These are phyloP conservation scores for Kluyveromyces siamensis DNA, from an alignment of 805 yeast species.

Conservation along the genomic window DNA sequence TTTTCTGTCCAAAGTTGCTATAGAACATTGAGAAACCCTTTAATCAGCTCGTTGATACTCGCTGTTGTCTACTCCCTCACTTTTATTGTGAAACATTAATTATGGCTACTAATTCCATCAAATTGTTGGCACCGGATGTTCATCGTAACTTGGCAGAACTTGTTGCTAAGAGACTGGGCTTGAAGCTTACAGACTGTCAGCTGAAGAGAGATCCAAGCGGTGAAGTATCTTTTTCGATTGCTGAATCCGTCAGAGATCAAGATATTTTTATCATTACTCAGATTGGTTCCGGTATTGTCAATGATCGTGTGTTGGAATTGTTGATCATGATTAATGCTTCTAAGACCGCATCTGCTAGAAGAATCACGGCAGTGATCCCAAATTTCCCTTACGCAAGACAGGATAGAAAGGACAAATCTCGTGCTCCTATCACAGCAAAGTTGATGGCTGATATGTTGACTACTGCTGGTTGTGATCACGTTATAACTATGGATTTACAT, in stretches of 20 bases:
- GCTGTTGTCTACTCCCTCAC: not conserved
- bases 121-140: constrained; percentile 57
- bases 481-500: constrained; percentile 79
- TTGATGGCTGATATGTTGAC: constrained; percentile 74
- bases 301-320: constrained; percentile 66
- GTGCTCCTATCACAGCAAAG: constrained; percentile 83
- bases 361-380: constrained; percentile 76
- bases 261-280: constrained; percentile 74
- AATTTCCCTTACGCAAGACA: constrained; percentile 86
- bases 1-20: not conserved
- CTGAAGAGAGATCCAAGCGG: constrained; percentile 60
- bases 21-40: not conserved
- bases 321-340: constrained; percentile 76
- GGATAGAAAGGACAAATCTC: constrained; percentile 74
- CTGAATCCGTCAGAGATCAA: constrained; percentile 79
- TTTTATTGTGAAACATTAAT: not conserved
- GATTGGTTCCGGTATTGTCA: constrained; percentile 69
- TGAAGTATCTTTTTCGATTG: constrained; percentile 68
- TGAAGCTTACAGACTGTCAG: constrained; percentile 52
- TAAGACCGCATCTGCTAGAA: constrained; percentile 72
- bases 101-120: constrained; percentile 69
- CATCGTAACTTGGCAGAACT: constrained; percentile 61
- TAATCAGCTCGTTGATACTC: not conserved
- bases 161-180: constrained; percentile 55
- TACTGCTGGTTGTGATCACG: constrained; percentile 81